Base-by-base conservation (phyloP, 345 rosid genomes). In the Microthlaspi erraticum region DNA sequence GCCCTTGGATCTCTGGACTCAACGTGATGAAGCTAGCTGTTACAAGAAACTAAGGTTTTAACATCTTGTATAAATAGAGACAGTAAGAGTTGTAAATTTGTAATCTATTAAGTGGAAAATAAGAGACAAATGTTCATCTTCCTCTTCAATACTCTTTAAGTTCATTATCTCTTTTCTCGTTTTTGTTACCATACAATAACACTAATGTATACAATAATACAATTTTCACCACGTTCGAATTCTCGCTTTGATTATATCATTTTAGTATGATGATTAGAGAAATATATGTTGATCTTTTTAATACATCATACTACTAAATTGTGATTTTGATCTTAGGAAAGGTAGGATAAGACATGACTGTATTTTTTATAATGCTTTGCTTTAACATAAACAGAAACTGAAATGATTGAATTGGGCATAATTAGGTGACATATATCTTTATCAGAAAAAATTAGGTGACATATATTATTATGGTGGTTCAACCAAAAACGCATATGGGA, bases 401-500 rank as follows among this genome's bases (percentile, higher is more conserved):
- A 38, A 58, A 57, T 46, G 29, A 59, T 60, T 20, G n/a, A 26
- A 29, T 14, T 8, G 33, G 6, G 60, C 52, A 41, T 29, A 31
- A 70, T 70, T 60, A 29, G 67, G 52, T 60, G 58, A 49, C 51
- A 49, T 26, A 26, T 26, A 26, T 26, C 29, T 26, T 26, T 26
- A 26, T 7, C 29, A 26, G n/a, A 26, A 26, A 26, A 26, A 31
- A 70, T 70, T 60, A 29, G 67, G 52, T 60, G 58, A 49, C 51
- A 49, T 26, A 26, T 26, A 26, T 26, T 26, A 26, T 26, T 26
- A 2, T 11, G 59, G 50, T 59, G 50, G 74, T 70, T 70, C 67
- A 70, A 49, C 74, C 20, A 50, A 49, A 50, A 17, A 51, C 3
- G 42, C 60, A 71, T 68, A 60, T 71, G 74, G 43, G 41, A 59